phyloP scores from a whole-genome alignment of 2,329 filamentous ascomycete species.

The Juglanconis juglandina region DNA sequence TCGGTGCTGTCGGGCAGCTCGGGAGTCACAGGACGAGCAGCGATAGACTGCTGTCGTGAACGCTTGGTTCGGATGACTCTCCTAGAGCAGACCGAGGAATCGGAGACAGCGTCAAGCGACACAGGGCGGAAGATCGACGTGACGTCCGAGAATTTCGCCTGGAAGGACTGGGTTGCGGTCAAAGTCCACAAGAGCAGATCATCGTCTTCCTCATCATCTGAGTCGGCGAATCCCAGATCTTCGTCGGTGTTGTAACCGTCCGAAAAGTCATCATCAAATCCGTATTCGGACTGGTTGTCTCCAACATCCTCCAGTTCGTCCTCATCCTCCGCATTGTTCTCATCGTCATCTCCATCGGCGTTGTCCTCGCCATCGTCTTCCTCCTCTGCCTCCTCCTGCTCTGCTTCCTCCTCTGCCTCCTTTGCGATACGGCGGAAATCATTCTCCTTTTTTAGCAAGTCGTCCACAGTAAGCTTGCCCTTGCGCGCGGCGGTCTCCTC shows the following conservation, averaged over 20 bases:
- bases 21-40: slow-evolving; percentile 66
- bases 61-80: slow-evolving; percentile 13
- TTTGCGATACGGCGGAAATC: slow-evolving; percentile 79
- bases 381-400: slow-evolving; percentile 68
- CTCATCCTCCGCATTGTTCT: slow-evolving; percentile 45
- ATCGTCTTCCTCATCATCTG: slow-evolving; percentile 66
- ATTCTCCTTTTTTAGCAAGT: slow-evolving; percentile 87
- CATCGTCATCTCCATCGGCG: slow-evolving; percentile 40
- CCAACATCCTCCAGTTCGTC: slow-evolving; percentile 49
- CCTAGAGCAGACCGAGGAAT: slow-evolving; percentile 57
- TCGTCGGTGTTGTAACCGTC: slow-evolving; percentile 74
- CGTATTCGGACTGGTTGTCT: slow-evolving; percentile 60
- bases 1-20: slow-evolving; percentile 96
- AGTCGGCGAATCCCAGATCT: slow-evolving; percentile 65
- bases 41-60: slow-evolving; percentile 35
- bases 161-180: slow-evolving; percentile 23
- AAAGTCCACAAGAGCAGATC: slow-evolving; percentile 59
- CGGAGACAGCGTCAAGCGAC: slow-evolving; percentile 46
- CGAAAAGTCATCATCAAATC: slow-evolving; percentile 51
- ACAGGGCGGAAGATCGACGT: slow-evolving; percentile 37
- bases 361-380: slow-evolving; percentile 38
- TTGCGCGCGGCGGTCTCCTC: slow-evolving; percentile 62
- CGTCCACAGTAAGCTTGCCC: slow-evolving; percentile 78
- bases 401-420: slow-evolving; percentile 87
- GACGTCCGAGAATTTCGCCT: slow-evolving; percentile 38